A percentile compares a stretch with the other conserved stretches of the same genome.
phyloP scores from a whole-genome alignment of 140 eudicot genomes.

The Anethum foeniculum region DNA sequence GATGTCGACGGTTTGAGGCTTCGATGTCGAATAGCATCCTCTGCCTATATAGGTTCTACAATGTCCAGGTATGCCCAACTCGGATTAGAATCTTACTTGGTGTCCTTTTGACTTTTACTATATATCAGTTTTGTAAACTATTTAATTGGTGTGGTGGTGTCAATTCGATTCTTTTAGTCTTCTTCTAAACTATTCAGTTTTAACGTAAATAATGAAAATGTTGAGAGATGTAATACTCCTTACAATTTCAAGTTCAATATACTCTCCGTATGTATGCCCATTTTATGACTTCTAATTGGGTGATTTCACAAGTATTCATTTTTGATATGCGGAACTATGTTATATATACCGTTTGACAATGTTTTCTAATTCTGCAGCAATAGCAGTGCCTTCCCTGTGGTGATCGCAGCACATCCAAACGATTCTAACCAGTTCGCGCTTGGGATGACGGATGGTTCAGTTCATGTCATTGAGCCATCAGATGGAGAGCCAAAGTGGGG shows the following conservation, averaged over 20 bases:
- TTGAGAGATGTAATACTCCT: neutral
- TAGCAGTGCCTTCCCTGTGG: slow-evolving; percentile 47
- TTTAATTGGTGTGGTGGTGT: neutral
- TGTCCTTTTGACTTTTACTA: neutral
- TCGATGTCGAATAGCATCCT: slow-evolving; percentile 70
- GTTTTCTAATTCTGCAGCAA: slow-evolving; percentile 28
- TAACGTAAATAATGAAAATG: neutral
- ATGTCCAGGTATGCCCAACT: slow-evolving; percentile 33
- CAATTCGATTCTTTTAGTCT: neutral
- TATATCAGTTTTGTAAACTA: neutral
- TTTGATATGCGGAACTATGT: neutral
- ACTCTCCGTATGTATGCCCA: neutral
- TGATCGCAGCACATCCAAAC: slow-evolving; percentile 70
- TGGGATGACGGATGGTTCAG: slow-evolving; percentile 80
- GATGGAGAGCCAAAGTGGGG: slow-evolving; percentile 82
- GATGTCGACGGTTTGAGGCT: slow-evolving; percentile 58
- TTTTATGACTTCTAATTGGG: neutral
- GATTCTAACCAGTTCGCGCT: slow-evolving; percentile 76
- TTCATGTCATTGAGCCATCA: slow-evolving; percentile 71
- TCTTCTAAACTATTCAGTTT: neutral
- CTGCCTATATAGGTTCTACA: slow-evolving; percentile 62
- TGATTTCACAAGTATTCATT: neutral
- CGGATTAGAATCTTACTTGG: neutral
- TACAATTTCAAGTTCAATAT: neutral
- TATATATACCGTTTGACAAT: neutral